Base-by-base conservation (phyloP, 2,329 filamentous ascomycete species). In the Fusarium solani-melongenae region DNA sequence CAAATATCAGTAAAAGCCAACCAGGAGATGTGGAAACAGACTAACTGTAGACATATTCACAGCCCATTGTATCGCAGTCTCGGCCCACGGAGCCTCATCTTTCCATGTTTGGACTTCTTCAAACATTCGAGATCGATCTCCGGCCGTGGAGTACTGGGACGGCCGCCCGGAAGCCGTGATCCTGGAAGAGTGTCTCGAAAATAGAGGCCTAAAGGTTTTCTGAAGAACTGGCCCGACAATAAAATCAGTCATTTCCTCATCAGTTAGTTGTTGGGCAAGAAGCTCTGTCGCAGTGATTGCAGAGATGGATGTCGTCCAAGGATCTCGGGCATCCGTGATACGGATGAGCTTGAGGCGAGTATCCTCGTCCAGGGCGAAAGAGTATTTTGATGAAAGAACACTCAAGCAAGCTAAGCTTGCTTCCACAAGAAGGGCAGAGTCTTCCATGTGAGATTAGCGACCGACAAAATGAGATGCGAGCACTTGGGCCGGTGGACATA, bases 201-300 rank as follows among this genome's bases (percentile, higher is more conserved):
- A 95, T 7, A 93, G 83, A 31, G 91, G 91, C 39, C 91, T 91
- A 59, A 95, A 86, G 77, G 91, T 91, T 76, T 84, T 82, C 70
- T 88, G 85, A 5, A 95, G 87, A 64, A 94, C 84, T 41, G 86
- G 82, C n/a, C 86, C 84, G 20, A 87, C 83, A 73, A 91, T 83
- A 73, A 90, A 87, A 5, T 69, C 27, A n/a, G 69, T 29, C 60
- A 77, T 22, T 15, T 53, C 66, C 0, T 67, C 61, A 11, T 29
- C 31, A 8, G 66, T 15, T 6, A 84, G 58, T 2, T 82, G 77
- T 2, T 70, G 22, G 1, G 76, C 49, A 6, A 88, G 70, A 2
- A 88, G 69, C 2, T 56, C 39, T 1, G 44, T 41, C 1, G 87
- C 83, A 1, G 75, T 58, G 0, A 58, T n/a, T 6, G 81, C 76